Evolutionary conservation across 2,329 filamentous ascomycete species (phyloP), one percentile per base, ranked within the genome.

Genomic region (Scytalidium lignicola): DNA sequence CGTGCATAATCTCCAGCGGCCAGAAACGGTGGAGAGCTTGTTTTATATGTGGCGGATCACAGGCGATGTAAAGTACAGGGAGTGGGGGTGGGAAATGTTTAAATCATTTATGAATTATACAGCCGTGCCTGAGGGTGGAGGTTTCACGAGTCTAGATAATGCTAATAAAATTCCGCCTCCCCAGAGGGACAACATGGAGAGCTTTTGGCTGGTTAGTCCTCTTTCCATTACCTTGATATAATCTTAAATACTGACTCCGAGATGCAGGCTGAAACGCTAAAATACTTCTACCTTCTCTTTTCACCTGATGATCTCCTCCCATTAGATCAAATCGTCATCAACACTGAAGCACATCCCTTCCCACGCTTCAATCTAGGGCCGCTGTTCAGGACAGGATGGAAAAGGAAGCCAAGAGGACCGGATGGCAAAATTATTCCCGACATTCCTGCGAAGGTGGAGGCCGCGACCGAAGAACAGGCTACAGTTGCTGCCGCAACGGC

Each of bases 11-110:
- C 76, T 99, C 28, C 93, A 97, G 69, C 82, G 93, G 26, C 93
- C 93, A 0, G 93, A 99, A 73, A 96, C 93, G 0, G 85, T 96
- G n/a, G 93, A 99, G 72, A 91, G 85, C 51, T 73, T 99, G 53
- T 91, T 99, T 63, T 96, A 97, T 72, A 95, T 99, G 90, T 99
- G 92, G 87, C 85, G 93, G 54, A 95, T 99, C 67, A 99, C 93
- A 1, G 89, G 88, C 21, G 91, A 99, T 54, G 74, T 80, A 37
- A 85, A 83, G 56, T 99, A 99, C 69, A 82, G 93, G 21, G 83
- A 96, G 61, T 97, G 92, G 92, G 93, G 93, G 13, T 99, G 93
- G 93, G 86, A 96, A 59, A 97, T 99, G 85, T 99, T 99, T 72
- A 84, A 89, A 65, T 83, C 86, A 1, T 99, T 99, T 65, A 76